Base-by-base conservation (phyloP, 805 yeast genomes). In the Debaryomyces tyrocola region DNA sequence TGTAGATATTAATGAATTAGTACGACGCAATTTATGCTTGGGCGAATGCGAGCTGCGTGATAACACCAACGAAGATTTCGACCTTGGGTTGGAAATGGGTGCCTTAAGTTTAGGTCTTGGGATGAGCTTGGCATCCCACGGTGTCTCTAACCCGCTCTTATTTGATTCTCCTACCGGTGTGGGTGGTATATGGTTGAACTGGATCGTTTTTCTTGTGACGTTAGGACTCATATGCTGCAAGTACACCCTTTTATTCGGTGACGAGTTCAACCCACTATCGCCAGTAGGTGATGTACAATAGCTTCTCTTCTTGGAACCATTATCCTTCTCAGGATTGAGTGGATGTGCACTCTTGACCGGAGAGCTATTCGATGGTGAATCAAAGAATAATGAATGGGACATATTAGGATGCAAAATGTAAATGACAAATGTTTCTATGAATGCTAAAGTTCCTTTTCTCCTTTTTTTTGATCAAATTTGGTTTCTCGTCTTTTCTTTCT, bases 161-260 rank as follows among this genome's bases (percentile, higher is more conserved):
- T 46, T 41, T n/a, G 48, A 21, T 35, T 28, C 42, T 8, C 35
- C 42, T 4, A 39, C 11, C 12, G 50, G 41, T 15, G 37, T 35
- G 28, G 48, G 37, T 20, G 47, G 43, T 11, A 42, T 44, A 6
- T 53, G 45, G 20, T 51, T 47, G 43, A 62, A 49, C 47, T 62
- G 56, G 21, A 66, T 54, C 9, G 66, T 58, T 45, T 55, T 59
- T 20, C 59, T 54, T 11, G 62, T 36, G 10, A 67, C 70, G 46
- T 69, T 69, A 33, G 74, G 73, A 51, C 71, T 66, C 69, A 69
- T 64, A 45, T 53, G 62, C 43, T 63, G 69, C 38, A 69, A 54
- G 43, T 58, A 59, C 20, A 56, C 50, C 43, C 73, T 48, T 49
- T 62, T 66, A 20, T 52, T 50, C 14, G 67, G 60, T 10, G 63